Evolutionary conservation across 768 basidiomycete species (phyloP).

Genomic region (Rhizopogon salebrosus): DNA sequence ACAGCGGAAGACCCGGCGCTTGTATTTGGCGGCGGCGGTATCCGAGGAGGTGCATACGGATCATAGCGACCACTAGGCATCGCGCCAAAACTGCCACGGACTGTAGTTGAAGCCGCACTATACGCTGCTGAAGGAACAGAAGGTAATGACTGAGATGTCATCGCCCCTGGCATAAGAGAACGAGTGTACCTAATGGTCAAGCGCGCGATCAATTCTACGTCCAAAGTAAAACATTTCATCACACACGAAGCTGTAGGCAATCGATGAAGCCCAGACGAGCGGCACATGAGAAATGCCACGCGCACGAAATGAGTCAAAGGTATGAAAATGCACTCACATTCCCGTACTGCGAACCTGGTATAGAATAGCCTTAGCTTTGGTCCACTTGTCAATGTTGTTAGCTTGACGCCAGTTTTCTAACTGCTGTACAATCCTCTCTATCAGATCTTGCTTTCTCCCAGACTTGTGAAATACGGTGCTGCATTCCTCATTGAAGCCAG

Average conservation of each 20-base stretch:
- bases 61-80: constrained; percentile 47
- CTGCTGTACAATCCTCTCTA: constrained; percentile 61
- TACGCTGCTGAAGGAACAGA: constrained; percentile 16
- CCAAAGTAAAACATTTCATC: constrained; percentile 1
- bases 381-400: constrained; percentile 61
- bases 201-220: constrained; percentile 10
- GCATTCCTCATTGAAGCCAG: constrained; percentile 77
- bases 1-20: constrained; percentile 28
- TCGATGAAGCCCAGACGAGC: background rate
- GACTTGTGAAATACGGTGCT: constrained; percentile 61
- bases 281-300: constrained; percentile 7
- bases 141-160: constrained; percentile 20
- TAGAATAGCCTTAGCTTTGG: constrained; percentile 62
- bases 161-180: constrained; percentile 19
- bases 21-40: constrained; percentile 30
- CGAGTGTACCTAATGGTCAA: constrained; percentile 22
- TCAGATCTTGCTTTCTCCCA: constrained; percentile 85
- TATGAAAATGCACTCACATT: constrained; percentile 47
- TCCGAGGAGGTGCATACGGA: constrained; percentile 61
- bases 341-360: constrained; percentile 61
- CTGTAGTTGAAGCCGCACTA: constrained; percentile 9
- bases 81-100: constrained; percentile 15
- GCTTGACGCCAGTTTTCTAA: constrained; percentile 57
- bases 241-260: constrained; percentile 6
- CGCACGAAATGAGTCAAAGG: constrained; percentile 6